Evolutionary conservation across 2,329 filamentous ascomycete genomes (phyloP), one percentile per base, ranked within the genome.

Genomic region (Periglandula ipomoeae): DNA sequence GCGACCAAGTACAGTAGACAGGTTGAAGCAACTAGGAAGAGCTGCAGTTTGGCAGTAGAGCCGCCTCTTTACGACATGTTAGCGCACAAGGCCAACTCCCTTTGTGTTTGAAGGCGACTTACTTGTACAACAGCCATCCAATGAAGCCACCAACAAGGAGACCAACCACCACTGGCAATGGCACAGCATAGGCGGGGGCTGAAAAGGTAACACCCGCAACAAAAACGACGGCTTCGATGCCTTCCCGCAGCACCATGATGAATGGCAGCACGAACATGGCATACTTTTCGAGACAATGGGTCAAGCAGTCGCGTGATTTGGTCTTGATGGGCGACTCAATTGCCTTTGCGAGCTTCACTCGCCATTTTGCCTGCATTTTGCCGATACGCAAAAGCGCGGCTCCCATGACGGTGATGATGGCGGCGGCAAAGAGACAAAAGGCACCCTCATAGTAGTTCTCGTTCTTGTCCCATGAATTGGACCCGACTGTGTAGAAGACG

Each of bases 331-430:
- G 70, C 1, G 60, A 62, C 55, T 86, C 80, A 26, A 93, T 67
- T 2, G 85, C 80, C 58, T 78, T 79, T 17, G 83, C 79, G 22
- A 95, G 79, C 77, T 93, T 93, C 58, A 84, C 70, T n/a, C 82
- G 79, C 89, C 89, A 95, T 67, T 93, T 93, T 53, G 85, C 82
- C 63, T 89, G 86, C 65, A 93, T 78, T 66, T 91, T 93, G 52
- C 82, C 85, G 48, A 95, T 77, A 23, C 89, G 83, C 7, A 95
- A 78, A 26, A 95, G 78, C 4, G 86, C 87, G 27, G 82, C 84
- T 24, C 89, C 89, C 71, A 94, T 84, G 52, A 89, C 57, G 32
- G 85, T 85, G 67, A 95, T 93, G 68, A 95, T 89, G 55, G 93
- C 56, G 17, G 81, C 75, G 3, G 89, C 87, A 45, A 93, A 63